These are phyloP conservation scores for Magnaporthiopsis poae DNA, from an alignment of 2,329 filamentous ascomycete genomes.

Conservation along the genomic window DNA sequence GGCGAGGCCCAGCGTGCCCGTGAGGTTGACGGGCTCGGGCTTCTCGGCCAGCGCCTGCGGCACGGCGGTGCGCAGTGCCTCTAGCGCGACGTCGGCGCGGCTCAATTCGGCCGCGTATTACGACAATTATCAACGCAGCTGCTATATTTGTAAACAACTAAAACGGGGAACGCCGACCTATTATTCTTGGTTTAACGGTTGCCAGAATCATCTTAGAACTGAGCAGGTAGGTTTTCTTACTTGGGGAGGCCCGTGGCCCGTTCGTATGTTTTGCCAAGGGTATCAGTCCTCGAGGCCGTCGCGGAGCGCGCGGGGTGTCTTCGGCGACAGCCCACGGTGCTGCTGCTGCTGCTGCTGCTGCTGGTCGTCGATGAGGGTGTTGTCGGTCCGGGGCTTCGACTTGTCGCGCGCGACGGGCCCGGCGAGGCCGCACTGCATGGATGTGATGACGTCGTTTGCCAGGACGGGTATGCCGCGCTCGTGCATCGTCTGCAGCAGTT, in stretches of 20 bases:
- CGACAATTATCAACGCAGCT: no score
- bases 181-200: no score
- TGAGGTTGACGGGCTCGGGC: conserved; percentile 32
- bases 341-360: conserved; percentile 6
- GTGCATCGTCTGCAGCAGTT: conserved; percentile 34
- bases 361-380: conserved; percentile 23
- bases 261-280: no score
- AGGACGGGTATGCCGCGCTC: conserved; percentile 35
- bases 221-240: no score
- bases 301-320: conserved; percentile 23
- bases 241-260: no score
- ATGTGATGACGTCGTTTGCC: conserved; percentile 37
- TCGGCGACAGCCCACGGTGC: neutral
- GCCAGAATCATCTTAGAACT: no score
- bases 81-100: conserved; percentile 33
- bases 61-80: conserved; percentile 42
- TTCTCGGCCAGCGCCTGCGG: conserved; percentile 50
- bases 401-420: neutral
- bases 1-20: conserved; percentile 33
- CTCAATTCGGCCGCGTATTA: conserved; percentile 35
- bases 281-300: conserved; percentile 31
- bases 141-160: no score
- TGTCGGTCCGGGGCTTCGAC: conserved; percentile 15
- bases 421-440: conserved; percentile 34
- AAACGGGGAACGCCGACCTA: no score